phyloP scores from a whole-genome alignment of 306 rosid species.

The Gleditsia sinensis region DNA sequence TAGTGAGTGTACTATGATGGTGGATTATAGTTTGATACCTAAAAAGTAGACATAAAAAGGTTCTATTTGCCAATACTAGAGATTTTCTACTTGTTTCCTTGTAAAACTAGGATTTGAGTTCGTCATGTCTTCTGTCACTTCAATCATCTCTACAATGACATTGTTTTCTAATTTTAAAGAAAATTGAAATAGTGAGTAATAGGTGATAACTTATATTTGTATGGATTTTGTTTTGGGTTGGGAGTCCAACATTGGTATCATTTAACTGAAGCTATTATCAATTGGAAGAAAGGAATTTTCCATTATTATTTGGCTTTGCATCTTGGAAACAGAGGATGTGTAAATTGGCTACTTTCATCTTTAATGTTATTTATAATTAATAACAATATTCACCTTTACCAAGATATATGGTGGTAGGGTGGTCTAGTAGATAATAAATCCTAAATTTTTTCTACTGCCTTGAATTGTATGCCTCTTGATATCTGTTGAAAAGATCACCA shows the following conservation, averaged over 20 bases:
- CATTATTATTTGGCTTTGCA: too few species aligned
- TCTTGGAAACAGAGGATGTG: too few species aligned
- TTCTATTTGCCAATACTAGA: constrained; percentile 1
- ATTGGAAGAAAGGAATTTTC: too few species aligned
- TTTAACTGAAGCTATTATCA: constrained; percentile 14
- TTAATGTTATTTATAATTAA: too few species aligned
- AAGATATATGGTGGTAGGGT: too few species aligned
- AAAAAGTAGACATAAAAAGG: background rate
- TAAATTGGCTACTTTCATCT: too few species aligned
- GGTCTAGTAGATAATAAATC: too few species aligned
- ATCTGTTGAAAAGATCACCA: constrained; percentile 60
- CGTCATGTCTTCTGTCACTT: background rate
- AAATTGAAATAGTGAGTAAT: background rate
- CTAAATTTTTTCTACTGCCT: constrained; percentile 86
- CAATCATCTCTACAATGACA: background rate
- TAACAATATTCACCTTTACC: too few species aligned
- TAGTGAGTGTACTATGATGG: constrained; percentile 11
- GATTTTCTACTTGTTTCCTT: background rate
- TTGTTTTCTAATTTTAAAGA: background rate
- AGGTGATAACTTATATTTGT: background rate
- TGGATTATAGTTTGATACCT: constrained; percentile 15
- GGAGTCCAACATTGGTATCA: constrained; percentile 3
- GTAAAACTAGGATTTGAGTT: too few species aligned
- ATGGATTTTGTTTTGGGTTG: background rate
- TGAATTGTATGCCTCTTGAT: constrained; percentile 77